A percentile compares a stretch with the other conserved stretches of the same genome.
These are phyloP conservation scores for Trichoderma pleuroti DNA, from an alignment of 2,329 filamentous ascomycete genomes.

Conservation along the genomic window DNA sequence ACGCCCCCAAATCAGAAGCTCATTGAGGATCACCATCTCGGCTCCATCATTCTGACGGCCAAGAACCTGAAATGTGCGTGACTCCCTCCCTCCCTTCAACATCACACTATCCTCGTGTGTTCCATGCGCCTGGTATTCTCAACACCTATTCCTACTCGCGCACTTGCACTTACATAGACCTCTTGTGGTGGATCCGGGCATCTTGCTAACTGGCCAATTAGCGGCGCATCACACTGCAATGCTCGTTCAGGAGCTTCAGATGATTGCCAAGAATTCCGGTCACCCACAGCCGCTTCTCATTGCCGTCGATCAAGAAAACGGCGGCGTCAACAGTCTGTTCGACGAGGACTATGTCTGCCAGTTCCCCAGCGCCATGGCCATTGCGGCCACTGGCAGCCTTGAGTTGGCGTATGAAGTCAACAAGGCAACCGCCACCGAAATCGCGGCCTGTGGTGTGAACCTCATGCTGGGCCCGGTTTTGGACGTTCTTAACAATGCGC, in stretches of 20 bases:
- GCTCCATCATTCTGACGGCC: constrained; percentile 78
- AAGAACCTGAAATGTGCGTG: constrained; percentile 80
- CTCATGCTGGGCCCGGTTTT: constrained; percentile 91
- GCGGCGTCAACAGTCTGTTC: constrained; percentile 93
- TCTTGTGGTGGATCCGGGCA: constrained; percentile 9
- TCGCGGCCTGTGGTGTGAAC: constrained; percentile 91
- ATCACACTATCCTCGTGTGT: neutral
- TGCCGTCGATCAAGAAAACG: constrained; percentile 94
- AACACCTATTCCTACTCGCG: neutral
- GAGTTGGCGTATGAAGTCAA: constrained; percentile 86
- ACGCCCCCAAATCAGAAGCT: constrained; percentile 79
- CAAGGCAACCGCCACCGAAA: constrained; percentile 87
- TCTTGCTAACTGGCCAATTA: constrained; percentile 39
- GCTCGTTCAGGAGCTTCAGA: constrained; percentile 87
- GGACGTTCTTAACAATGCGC: constrained; percentile 89
- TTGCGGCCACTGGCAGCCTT: constrained; percentile 85
- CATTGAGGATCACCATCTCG: constrained; percentile 81
- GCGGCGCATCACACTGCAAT: constrained; percentile 86
- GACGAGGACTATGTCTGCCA: constrained; percentile 95
- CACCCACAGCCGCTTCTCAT: constrained; percentile 88
- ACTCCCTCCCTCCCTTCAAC: neutral
- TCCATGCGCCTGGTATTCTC: neutral
- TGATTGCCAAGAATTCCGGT: constrained; percentile 83
- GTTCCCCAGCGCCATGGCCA: constrained; percentile 94
- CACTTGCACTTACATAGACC: neutral